These are phyloP conservation scores for Lachancea nothofagi DNA, from an alignment of 805 yeast species.

Conservation along the genomic window DNA sequence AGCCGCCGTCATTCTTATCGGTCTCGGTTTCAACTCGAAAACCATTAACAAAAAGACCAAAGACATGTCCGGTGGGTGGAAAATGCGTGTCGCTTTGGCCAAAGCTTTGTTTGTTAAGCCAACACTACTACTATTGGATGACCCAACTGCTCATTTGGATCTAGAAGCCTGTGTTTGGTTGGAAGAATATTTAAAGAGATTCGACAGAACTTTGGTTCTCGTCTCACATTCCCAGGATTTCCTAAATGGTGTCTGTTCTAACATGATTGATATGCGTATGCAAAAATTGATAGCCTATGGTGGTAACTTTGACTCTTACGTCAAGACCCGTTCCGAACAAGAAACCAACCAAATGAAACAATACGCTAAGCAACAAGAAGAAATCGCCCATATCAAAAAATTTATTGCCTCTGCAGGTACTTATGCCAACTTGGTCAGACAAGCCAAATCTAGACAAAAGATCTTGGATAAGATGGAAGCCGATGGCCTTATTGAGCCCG, in stretches of 20 bases:
- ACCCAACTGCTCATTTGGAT: slow-evolving; percentile 99
- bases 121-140: slow-evolving; percentile 87
- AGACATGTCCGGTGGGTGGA: slow-evolving; percentile 99
- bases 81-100: slow-evolving; percentile 98
- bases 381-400: slow-evolving; percentile 95
- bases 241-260: slow-evolving; percentile 96
- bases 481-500: slow-evolving; percentile 92
- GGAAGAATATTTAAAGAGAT: slow-evolving; percentile 93
- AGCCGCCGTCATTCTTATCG: slow-evolving; percentile 91
- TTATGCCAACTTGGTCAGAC: slow-evolving; percentile 95
- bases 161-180: slow-evolving; percentile 99
- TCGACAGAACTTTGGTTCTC: slow-evolving; percentile 86
- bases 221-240: slow-evolving; percentile 99
- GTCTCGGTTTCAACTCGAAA: slow-evolving; percentile 88
- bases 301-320: slow-evolving; percentile 97
- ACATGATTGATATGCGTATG: slow-evolving; percentile 96
- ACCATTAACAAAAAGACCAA: slow-evolving; percentile 92
- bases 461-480: slow-evolving; percentile 99
- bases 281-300: slow-evolving; percentile 73
- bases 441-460: slow-evolving; percentile 99
- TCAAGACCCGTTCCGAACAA: slow-evolving; percentile 87
- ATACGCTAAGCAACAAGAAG: slow-evolving; percentile 96
- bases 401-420: slow-evolving; percentile 99
- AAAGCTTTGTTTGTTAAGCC: slow-evolving; percentile 98
- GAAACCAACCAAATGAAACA: slow-evolving; percentile 98